phyloP scores from a whole-genome alignment of 768 basidiomycete genomes.

The Galerina marginata region DNA sequence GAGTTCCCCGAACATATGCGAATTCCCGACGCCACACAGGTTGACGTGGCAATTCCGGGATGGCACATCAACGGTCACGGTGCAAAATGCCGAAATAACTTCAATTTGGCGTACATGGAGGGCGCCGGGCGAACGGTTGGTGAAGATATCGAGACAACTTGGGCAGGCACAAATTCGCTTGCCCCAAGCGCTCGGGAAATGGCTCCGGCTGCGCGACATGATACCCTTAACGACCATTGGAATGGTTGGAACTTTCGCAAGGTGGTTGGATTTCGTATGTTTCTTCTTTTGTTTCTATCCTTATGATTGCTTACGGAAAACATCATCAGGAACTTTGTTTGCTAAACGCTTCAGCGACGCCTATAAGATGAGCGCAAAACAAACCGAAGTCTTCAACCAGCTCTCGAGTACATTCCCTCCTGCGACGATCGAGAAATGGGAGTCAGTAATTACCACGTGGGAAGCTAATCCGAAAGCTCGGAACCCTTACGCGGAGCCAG shows the following conservation, averaged over 20 bases:
- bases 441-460: slow-evolving; percentile 9
- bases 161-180: slow-evolving; percentile 38
- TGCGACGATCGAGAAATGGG: slow-evolving; percentile 1
- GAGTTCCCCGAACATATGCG: slow-evolving; percentile 11
- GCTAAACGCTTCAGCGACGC: slow-evolving; percentile 12
- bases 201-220: slow-evolving; percentile 35
- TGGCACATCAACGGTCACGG: slow-evolving; percentile 44
- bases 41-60: slow-evolving; percentile 35
- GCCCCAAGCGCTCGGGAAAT: slow-evolving; percentile 41
- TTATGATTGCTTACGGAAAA: background rate
- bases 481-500: slow-evolving; percentile 18
- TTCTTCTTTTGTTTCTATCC: background rate
- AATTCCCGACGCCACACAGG: background rate
- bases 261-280: slow-evolving; percentile 17
- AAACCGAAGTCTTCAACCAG: slow-evolving; percentile 1
- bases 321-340: background rate
- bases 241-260: slow-evolving; percentile 42
- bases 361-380: background rate
- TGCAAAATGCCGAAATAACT: slow-evolving; percentile 31
- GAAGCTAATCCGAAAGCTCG: background rate
- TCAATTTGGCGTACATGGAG: slow-evolving; percentile 33
- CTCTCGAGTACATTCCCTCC: slow-evolving; percentile 1
- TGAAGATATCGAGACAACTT: slow-evolving; percentile 41
- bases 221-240: slow-evolving; percentile 45
- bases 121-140: slow-evolving; percentile 33